These are phyloP conservation scores for Gracilaria caudata DNA, from an alignment of 23 red algal genomes.

Conservation along the genomic window DNA sequence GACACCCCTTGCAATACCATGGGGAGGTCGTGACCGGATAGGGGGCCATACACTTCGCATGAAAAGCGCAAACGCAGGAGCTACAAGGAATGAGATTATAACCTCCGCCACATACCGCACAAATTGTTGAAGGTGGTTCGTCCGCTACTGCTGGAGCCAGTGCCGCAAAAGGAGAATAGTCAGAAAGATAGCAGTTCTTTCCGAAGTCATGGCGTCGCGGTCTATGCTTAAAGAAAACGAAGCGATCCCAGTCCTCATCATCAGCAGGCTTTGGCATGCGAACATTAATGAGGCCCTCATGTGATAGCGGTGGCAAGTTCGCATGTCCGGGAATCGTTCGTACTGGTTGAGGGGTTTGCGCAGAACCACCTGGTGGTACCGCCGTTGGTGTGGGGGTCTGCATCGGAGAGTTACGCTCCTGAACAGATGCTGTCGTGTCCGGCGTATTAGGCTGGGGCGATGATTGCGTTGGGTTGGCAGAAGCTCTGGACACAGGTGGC, in stretches of 20 bases:
- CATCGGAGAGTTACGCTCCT: not conserved
- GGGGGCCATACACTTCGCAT: slow-evolving; percentile 29
- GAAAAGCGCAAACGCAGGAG: slow-evolving; percentile 48
- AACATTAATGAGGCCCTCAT: slow-evolving; percentile 38
- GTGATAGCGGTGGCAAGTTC: slow-evolving; percentile 1
- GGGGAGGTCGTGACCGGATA: not conserved
- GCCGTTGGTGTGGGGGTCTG: not conserved
- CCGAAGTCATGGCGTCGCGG: slow-evolving; percentile 46
- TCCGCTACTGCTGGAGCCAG: slow-evolving; percentile 25
- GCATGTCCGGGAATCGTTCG: not conserved
- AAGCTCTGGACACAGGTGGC: not conserved
- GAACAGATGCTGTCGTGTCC: not conserved
- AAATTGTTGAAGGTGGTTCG: slow-evolving; percentile 17
- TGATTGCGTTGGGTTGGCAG: not conserved
- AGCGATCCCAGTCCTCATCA: slow-evolving; percentile 48
- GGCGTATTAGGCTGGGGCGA: not conserved
- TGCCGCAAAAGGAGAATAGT: slow-evolving; percentile 50
- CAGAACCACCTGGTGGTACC: not conserved
- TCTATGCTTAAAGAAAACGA: slow-evolving; percentile 56
- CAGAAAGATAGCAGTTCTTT: slow-evolving; percentile 38
- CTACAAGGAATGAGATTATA: slow-evolving; percentile 4
- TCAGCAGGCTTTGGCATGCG: not conserved
- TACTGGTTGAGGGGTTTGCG: not conserved
- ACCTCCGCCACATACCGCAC: slow-evolving; percentile 59
- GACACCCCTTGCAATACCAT: slow-evolving; percentile 58